phyloP scores from a whole-genome alignment of 352 stramenopile species.

The Globisporangium cystogenes region DNA sequence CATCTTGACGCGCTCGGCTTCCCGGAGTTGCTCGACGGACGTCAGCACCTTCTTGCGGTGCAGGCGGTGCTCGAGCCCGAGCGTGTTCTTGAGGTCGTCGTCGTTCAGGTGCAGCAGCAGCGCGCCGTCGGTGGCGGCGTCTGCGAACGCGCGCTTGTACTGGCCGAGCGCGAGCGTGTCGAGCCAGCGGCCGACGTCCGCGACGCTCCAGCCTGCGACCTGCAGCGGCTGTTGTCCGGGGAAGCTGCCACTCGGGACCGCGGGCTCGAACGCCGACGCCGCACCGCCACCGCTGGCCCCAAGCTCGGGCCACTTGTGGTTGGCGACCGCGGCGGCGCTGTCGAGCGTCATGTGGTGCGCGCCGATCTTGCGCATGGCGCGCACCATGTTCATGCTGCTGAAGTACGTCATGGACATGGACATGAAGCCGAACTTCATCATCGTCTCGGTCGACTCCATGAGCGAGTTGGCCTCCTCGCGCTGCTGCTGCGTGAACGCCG shows the following conservation, averaged over 20 bases:
- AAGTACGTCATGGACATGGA: slow-evolving; percentile 98
- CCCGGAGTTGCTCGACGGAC: slow-evolving; percentile 65
- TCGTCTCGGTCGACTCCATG: slow-evolving; percentile 95
- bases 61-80: slow-evolving; percentile 92
- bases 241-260: slow-evolving; percentile 44
- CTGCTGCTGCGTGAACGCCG: slow-evolving; percentile 70
- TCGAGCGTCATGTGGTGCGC: slow-evolving; percentile 90
- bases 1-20: slow-evolving; percentile 43
- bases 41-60: slow-evolving; percentile 97
- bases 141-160: slow-evolving; percentile 87
- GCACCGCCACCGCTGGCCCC: slow-evolving; percentile 4
- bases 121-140: slow-evolving; percentile 86
- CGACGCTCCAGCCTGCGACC: slow-evolving; percentile 79
- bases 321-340: slow-evolving; percentile 54
- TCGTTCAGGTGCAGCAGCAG: slow-evolving; percentile 87
- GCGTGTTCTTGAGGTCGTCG: slow-evolving; percentile 92
- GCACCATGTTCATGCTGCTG: slow-evolving; percentile 96
- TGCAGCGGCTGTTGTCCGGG: slow-evolving; percentile 61
- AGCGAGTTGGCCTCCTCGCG: slow-evolving; percentile 86
- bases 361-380: slow-evolving; percentile 93
- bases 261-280: slow-evolving; percentile 31
- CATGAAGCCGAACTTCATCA: slow-evolving; percentile 99
- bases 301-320: slow-evolving; percentile 59
- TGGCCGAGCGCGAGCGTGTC: slow-evolving; percentile 85
- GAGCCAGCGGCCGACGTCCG: slow-evolving; percentile 87